Conservation (phyloP, 139 green algal genomes). For the Chlamydomonas schloesseri region DNA sequence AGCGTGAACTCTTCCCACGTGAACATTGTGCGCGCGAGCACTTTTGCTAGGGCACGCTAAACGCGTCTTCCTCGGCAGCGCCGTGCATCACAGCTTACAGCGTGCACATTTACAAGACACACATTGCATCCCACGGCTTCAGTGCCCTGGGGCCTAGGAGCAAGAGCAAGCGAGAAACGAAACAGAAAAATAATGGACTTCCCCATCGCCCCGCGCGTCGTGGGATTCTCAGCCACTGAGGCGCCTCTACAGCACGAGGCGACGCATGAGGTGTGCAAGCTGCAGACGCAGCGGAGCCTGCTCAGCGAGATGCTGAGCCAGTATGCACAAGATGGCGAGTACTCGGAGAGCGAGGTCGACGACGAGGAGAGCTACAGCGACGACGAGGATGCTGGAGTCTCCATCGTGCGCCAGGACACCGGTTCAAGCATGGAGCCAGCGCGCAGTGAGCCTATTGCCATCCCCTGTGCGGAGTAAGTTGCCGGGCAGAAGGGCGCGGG, state of each 20-base stretch:
- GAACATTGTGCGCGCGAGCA: too few relatives aligned
- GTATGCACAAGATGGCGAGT: not conserved
- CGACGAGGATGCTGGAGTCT: not conserved
- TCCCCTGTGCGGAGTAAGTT: constrained; percentile 5
- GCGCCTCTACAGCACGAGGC: not conserved
- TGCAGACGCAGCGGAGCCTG: constrained; percentile 15
- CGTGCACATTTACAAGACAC: not conserved
- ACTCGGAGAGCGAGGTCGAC: not conserved
- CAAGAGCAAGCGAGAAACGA: not conserved
- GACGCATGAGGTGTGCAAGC: not conserved
- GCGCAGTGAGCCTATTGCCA: not conserved
- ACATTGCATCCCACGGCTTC: not conserved
- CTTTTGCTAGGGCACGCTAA: too few relatives aligned
- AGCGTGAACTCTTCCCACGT: too few relatives aligned
- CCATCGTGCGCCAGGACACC: not conserved
- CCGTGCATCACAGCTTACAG: too few relatives aligned
- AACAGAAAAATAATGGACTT: not conserved
- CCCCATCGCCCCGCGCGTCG: not conserved
- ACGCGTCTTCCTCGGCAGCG: too few relatives aligned
- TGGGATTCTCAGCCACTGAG: constrained; percentile 19
- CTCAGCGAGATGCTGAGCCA: constrained; percentile 7
- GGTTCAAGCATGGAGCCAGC: too few relatives aligned
- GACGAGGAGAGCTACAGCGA: constrained; percentile 1
- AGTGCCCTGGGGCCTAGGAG: too few relatives aligned
- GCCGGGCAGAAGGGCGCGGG: too few relatives aligned